Evolutionary conservation across 1,284 basidiomycete genomes (phyloP).

Genomic region (Leccinum subrobustum): DNA sequence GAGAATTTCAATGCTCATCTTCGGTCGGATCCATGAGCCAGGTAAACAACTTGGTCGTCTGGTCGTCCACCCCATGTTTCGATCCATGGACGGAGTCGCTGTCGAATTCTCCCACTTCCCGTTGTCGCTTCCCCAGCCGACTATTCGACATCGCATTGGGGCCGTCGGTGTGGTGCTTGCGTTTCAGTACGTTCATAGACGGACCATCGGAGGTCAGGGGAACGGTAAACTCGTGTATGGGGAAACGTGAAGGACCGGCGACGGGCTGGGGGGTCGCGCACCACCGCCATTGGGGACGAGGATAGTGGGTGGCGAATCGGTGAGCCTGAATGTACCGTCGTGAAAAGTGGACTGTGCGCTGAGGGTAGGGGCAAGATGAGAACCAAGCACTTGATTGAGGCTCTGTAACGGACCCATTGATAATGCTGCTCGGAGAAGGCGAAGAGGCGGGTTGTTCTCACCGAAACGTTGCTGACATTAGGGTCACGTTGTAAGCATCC

Average conservation of each 20-base stretch:
- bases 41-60: slow-evolving; percentile 67
- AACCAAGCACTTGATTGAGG: slow-evolving; percentile 36
- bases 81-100: slow-evolving; percentile 56
- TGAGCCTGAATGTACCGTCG: slow-evolving; percentile 28
- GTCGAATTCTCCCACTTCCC: slow-evolving; percentile 50
- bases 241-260: slow-evolving; percentile 32
- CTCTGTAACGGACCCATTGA: slow-evolving; percentile 24
- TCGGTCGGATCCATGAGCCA: slow-evolving; percentile 71
- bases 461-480: slow-evolving; percentile 36
- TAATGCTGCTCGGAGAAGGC: slow-evolving; percentile 1
- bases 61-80: slow-evolving; percentile 79
- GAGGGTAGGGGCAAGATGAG: slow-evolving; percentile 32
- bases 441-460: slow-evolving; percentile 12
- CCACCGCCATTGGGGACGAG: slow-evolving; percentile 27
- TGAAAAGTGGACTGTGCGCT: slow-evolving; percentile 31
- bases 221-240: slow-evolving; percentile 36
- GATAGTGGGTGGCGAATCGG: slow-evolving; percentile 36
- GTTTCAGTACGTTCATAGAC: slow-evolving; percentile 37
- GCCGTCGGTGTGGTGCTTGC: slow-evolving; percentile 48
- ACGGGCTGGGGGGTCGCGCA: slow-evolving; percentile 29
- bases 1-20: slow-evolving; percentile 71
- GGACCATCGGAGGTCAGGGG: slow-evolving; percentile 29
- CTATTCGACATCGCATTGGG: slow-evolving; percentile 33
- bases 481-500: slow-evolving; percentile 39
- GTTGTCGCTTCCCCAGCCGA: slow-evolving; percentile 45